A percentile compares a stretch with the other conserved stretches of the same genome.
These are phyloP conservation scores for Phyllosticta citrichinensis DNA, from an alignment of 2,329 filamentous ascomycete species.

Conservation along the genomic window DNA sequence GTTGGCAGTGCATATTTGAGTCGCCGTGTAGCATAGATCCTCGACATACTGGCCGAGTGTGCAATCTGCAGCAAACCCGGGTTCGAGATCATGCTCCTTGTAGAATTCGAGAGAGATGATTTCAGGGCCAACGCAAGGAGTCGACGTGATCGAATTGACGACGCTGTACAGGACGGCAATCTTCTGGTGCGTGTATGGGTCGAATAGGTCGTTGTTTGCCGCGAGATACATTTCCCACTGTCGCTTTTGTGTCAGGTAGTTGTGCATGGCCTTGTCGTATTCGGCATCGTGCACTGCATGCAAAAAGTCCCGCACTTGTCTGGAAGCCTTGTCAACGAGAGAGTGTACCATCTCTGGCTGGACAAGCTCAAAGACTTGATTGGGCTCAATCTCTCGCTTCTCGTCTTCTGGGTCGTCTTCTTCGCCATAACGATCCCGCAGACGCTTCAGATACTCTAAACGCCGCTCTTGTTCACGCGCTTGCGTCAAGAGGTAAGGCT, in stretches of 20 bases:
- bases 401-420: conserved; percentile 27
- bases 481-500: conserved; percentile 86
- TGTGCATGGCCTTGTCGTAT: conserved; percentile 88
- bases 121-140: conserved; percentile 84
- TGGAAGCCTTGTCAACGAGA: conserved; percentile 67
- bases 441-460: conserved; percentile 67
- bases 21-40: conserved; percentile 68
- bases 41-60: conserved; percentile 93
- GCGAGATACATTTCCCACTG: conserved; percentile 96
- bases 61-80: conserved; percentile 69
- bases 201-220: conserved; percentile 74
- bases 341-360: conserved; percentile 91
- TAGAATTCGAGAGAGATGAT: conserved; percentile 90
- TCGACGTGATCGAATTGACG: conserved; percentile 86
- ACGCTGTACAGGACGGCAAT: conserved; percentile 91
- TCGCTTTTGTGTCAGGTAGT: conserved; percentile 85
- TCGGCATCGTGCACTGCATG: conserved; percentile 94
- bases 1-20: conserved; percentile 68
- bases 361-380: conserved; percentile 77
- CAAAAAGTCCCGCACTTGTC: conserved; percentile 83
- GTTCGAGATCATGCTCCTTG: conserved; percentile 68
- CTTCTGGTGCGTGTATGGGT: conserved; percentile 91
- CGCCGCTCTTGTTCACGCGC: conserved; percentile 83
- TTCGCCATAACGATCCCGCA: conserved; percentile 60
- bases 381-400: conserved; percentile 18